Conservation (phyloP, 768 basidiomycete genomes). For the Phlebiopsis gigantea region DNA sequence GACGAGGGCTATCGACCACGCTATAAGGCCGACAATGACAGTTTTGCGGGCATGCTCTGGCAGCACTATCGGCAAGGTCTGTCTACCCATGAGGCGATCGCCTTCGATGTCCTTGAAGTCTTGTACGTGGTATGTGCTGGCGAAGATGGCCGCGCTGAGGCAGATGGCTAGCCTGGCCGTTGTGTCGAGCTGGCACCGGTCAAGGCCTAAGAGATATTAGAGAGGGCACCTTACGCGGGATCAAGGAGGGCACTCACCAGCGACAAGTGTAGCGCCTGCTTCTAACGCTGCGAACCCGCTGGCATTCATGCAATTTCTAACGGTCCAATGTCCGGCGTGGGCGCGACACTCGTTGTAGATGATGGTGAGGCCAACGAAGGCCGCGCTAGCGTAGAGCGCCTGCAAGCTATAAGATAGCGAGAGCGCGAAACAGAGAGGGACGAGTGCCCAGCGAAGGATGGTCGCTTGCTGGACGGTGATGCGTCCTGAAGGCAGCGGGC, state of each 20-base stretch:
- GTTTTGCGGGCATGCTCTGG: conserved; percentile 14
- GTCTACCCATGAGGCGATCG: conserved; percentile 6
- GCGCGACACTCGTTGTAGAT: conserved; percentile 20
- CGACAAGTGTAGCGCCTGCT: conserved; percentile 30
- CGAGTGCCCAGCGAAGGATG: conserved; percentile 18
- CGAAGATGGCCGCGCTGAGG: conserved; percentile 26
- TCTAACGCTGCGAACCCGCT: conserved; percentile 35
- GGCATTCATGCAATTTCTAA: conserved; percentile 31
- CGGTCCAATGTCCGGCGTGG: conserved; percentile 27
- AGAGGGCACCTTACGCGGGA: background rate
- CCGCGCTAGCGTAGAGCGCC: conserved; percentile 11
- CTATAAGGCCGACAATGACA: conserved; percentile 16
- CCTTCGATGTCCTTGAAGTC: conserved; percentile 13
- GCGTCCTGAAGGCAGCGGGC: conserved; percentile 22
- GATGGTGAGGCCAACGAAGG: conserved; percentile 14
- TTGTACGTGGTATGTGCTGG: conserved; percentile 33
- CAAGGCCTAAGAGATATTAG: conserved; percentile 18
- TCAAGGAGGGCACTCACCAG: conserved; percentile 23
- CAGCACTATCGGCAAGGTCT: conserved; percentile 7
- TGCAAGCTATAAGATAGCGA: conserved; percentile 9
- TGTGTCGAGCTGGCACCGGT: conserved; percentile 16
- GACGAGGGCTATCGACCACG: conserved; percentile 21
- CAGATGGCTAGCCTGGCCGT: conserved; percentile 18
- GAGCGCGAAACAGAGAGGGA: conserved; percentile 16
- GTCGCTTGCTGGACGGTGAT: conserved; percentile 15